A percentile compares a stretch with the other conserved stretches of the same genome.
phyloP scores from a whole-genome alignment of 2,329 filamentous ascomycete genomes.

The Fusarium heterosporum region DNA sequence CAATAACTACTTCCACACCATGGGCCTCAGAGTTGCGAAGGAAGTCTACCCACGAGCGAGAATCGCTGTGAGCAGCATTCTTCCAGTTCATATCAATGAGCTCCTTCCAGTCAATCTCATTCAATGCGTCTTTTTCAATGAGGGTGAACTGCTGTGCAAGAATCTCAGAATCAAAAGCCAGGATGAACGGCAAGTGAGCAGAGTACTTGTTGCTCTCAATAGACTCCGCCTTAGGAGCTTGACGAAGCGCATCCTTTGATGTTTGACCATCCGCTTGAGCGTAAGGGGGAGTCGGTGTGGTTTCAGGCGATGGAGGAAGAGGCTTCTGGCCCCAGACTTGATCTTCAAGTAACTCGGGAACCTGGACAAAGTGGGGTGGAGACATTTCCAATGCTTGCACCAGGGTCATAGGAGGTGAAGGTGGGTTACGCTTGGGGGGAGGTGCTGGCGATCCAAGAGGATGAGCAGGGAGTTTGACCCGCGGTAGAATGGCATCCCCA shows the following conservation, averaged over 20 bases:
- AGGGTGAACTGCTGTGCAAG: constrained; percentile 87
- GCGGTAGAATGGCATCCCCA: constrained; percentile 27
- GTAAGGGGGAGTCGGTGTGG: constrained; percentile 59
- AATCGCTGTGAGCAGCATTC: constrained; percentile 71
- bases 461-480: constrained; percentile 50
- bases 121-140: constrained; percentile 86
- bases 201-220: constrained; percentile 56
- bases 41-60: constrained; percentile 85
- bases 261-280: constrained; percentile 47
- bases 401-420: constrained; percentile 46
- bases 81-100: constrained; percentile 87
- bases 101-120: constrained; percentile 90
- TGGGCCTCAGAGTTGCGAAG: constrained; percentile 76
- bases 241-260: constrained; percentile 53
- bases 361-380: constrained; percentile 38
- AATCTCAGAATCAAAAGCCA: constrained; percentile 82
- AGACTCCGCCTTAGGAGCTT: constrained; percentile 49
- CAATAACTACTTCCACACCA: constrained; percentile 85
- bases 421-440: constrained; percentile 49
- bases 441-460: constrained; percentile 50
- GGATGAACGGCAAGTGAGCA: constrained; percentile 80
- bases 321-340: constrained; percentile 45
- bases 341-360: constrained; percentile 44
- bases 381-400: constrained; percentile 47
- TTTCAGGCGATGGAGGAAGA: constrained; percentile 59